Base-by-base conservation (phyloP, 768 basidiomycete genomes). In the Psilocybe cubensis region DNA sequence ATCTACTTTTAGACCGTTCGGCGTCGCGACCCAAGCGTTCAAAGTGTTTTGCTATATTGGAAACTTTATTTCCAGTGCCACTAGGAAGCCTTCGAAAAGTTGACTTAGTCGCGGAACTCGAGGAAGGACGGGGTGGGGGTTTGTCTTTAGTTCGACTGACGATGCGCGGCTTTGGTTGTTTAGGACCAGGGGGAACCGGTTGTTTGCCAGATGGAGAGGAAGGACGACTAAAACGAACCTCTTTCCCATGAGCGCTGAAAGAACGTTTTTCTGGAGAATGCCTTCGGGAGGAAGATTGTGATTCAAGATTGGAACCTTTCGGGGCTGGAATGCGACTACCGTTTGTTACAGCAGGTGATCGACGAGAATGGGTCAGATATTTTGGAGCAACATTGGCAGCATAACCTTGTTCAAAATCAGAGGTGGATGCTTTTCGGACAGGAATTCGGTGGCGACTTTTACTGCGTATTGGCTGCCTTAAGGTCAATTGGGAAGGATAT, bases 351-450 rank as follows among this genome's bases (percentile, higher is more conserved):
- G 75, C 71, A 7, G 77, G 54, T 4, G 80, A 68, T 52, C 84
- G 79, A 43, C 84, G 79, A 28, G 77, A 68, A 60, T 80, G 82
- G 9, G 83, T 84, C 21, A 88, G 75, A 62, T 92, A 88, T 61
- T 83, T 81, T 2, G 93, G 89, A 1, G 92, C 94, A 56, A 94
- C 87, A 66, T 95, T 95, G n/a, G 88, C 91, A 3, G 94, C 94
- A 72, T 96, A 96, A 45, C 94, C 86, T 54, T 90, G 85, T 73
- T 96, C 95, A 52, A 93, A 93, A 68, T 96, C 95, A 5, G 94
- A 96, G 9, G 79, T 78, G 8, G 88, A 87, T 35, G 84, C 73
- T 60, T 85, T 85, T 66, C 77, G 81, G 12, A 73, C 64, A 41
- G 80, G 72, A 44, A 78, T 63, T 35, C 79, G 81, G 64, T 85